Evolutionary conservation across 1,139 yeast genomes (phyloP).

Genomic region (Debaryomycetaceae sp.): DNA sequence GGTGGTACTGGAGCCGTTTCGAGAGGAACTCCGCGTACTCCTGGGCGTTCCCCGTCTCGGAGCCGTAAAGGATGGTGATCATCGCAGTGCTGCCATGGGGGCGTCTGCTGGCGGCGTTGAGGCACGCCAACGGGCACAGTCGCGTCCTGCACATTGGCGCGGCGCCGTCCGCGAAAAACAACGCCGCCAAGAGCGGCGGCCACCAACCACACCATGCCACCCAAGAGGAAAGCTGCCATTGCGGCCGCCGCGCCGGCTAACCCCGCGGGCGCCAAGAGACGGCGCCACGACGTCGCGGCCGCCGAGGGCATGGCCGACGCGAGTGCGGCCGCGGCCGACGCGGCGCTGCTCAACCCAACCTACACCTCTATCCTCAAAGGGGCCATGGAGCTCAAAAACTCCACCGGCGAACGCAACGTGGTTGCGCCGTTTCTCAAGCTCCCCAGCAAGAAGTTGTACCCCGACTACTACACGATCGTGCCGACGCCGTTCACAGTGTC

Average conservation of each 20-base stretch:
- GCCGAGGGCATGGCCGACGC: too few relatives aligned
- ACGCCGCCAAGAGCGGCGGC: not conserved
- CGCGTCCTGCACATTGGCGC: constrained; percentile 1
- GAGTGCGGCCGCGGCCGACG: constrained; percentile 13
- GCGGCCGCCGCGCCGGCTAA: constrained; percentile 19
- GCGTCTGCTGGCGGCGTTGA: too few relatives aligned
- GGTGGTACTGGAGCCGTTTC: constrained; percentile 51
- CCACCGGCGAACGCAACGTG: constrained; percentile 28
- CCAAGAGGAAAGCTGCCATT: constrained; percentile 20
- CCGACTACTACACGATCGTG: constrained; percentile 74
- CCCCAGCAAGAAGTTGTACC: constrained; percentile 72
- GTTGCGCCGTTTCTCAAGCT: constrained; percentile 59
- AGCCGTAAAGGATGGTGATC: constrained; percentile 73
- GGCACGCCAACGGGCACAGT: too few relatives aligned
- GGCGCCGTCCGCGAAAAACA: constrained; percentile 4
- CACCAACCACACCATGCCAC: constrained; percentile 17
- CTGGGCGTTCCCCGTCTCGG: constrained; percentile 90
- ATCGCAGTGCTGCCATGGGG: constrained; percentile 7
- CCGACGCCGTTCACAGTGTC: constrained; percentile 61
- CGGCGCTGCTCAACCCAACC: constrained; percentile 16
- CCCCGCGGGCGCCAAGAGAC: too few relatives aligned
- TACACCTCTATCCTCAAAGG: constrained; percentile 22
- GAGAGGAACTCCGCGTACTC: constrained; percentile 74
- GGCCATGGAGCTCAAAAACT: constrained; percentile 27
- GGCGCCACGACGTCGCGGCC: too few relatives aligned